Conservation (phyloP, 208 protist species). For the Leishmania lainsoni region DNA sequence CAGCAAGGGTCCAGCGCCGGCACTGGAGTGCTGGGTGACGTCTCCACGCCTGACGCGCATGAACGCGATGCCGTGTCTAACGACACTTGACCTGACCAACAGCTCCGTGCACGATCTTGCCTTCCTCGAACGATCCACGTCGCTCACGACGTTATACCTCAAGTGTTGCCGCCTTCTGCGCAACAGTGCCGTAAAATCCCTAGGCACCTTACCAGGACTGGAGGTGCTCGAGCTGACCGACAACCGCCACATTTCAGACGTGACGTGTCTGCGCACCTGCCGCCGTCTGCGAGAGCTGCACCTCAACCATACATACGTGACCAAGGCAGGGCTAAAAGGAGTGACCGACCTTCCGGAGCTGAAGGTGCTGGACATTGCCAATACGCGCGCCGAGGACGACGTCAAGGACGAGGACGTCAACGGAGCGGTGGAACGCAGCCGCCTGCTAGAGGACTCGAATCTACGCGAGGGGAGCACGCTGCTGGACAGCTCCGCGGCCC, state of each 20-base stretch:
- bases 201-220: constrained; percentile 31
- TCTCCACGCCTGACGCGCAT: constrained; percentile 44
- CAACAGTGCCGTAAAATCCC: constrained; percentile 27
- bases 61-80: constrained; percentile 36
- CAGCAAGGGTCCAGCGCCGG: constrained; percentile 39
- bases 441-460: constrained; percentile 22
- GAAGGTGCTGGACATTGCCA: constrained; percentile 45
- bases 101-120: constrained; percentile 43
- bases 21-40: constrained; percentile 59
- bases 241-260: constrained; percentile 46
- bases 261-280: constrained; percentile 42
- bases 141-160: constrained; percentile 37
- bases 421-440: constrained; percentile 13
- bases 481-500: constrained; percentile 36
- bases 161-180: constrained; percentile 44
- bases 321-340: constrained; percentile 34
- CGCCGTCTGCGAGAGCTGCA: constrained; percentile 42
- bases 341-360: constrained; percentile 39
- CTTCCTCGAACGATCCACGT: constrained; percentile 44
- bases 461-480: constrained; percentile 37
- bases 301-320: constrained; percentile 51
- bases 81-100: constrained; percentile 51
- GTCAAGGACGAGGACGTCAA: constrained; percentile 15
- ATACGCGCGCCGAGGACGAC: constrained; percentile 52
- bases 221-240: constrained; percentile 59